A percentile compares a stretch with the other conserved stretches of the same genome.
Conservation (phyloP, 1,139 yeast species). For the Arxiozyma heterogenica region DNA sequence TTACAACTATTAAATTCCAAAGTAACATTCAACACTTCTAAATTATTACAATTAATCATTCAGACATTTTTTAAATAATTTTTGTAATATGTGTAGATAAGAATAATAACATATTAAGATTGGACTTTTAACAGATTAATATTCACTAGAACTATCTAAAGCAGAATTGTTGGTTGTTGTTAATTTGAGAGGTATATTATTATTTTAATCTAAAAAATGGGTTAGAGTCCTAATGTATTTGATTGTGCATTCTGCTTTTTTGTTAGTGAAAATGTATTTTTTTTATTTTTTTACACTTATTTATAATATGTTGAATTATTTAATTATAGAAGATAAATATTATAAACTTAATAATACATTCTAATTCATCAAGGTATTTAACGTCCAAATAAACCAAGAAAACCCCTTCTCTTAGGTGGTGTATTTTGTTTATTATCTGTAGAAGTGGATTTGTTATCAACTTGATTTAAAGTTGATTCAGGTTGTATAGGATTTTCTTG, state of each 20-base stretch:
- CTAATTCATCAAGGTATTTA: constrained; percentile 3
- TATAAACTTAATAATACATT: no score
- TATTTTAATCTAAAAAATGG: no score
- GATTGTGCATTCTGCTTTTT: no score
- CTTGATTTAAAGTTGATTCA: not conserved
- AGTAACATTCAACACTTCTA: constrained; percentile 17
- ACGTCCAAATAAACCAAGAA: constrained; percentile 43
- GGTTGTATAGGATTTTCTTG: constrained; percentile 4
- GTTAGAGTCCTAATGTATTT: no score
- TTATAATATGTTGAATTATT: no score
- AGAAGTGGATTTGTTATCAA: constrained; percentile 4
- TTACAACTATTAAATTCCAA: constrained; percentile 18
- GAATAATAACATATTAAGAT: constrained; percentile 11
- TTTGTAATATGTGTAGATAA: constrained; percentile 32
- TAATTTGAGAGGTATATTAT: not conserved
- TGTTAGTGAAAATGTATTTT: no score
- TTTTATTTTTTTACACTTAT: no score
- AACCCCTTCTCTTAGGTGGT: constrained; percentile 35
- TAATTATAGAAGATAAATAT: no score
- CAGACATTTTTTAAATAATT: constrained; percentile 15
- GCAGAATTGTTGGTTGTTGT: not conserved
- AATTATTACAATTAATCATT: constrained; percentile 19
- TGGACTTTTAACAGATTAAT: not conserved
- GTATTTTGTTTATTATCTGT: constrained; percentile 5
- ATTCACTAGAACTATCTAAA: not conserved